These are phyloP conservation scores for Xylariales sp. DNA, from an alignment of 2,329 filamentous ascomycete species.

Conservation along the genomic window DNA sequence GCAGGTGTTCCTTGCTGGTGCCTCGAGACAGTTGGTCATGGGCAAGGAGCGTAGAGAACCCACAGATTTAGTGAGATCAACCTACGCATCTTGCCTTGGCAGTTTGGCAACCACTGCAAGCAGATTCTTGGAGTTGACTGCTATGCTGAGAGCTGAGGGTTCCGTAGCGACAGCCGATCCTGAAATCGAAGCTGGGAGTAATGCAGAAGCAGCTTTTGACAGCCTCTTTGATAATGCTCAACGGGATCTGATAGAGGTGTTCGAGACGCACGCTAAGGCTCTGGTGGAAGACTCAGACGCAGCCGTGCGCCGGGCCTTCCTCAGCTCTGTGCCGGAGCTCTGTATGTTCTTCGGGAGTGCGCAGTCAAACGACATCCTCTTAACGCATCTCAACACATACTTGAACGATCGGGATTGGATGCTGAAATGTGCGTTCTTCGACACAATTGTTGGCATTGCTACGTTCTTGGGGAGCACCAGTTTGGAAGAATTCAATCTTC, in stretches of 20 bases:
- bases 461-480: slow-evolving; percentile 84
- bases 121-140: slow-evolving; percentile 84
- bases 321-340: slow-evolving; percentile 84
- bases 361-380: slow-evolving; percentile 91
- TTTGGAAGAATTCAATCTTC: slow-evolving; percentile 90
- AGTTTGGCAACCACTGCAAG: slow-evolving; percentile 82
- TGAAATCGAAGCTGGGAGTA: slow-evolving; percentile 68
- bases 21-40: slow-evolving; percentile 28
- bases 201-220: slow-evolving; percentile 67
- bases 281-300: slow-evolving; percentile 83
- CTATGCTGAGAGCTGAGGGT: slow-evolving; percentile 78
- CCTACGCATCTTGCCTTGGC: slow-evolving; percentile 88
- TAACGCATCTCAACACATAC: slow-evolving; percentile 95
- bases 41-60: slow-evolving; percentile 42
- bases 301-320: slow-evolving; percentile 82
- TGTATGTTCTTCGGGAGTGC: slow-evolving; percentile 92
- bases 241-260: slow-evolving; percentile 73
- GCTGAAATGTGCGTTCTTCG: slow-evolving; percentile 93
- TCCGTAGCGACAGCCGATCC: slow-evolving; percentile 73
- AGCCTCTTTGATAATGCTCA: slow-evolving; percentile 86
- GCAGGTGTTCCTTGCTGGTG: slow-evolving; percentile 47
- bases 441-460: slow-evolving; percentile 88
- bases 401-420: slow-evolving; percentile 96
- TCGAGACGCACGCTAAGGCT: slow-evolving; percentile 84
- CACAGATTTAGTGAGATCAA: slow-evolving; percentile 72